phyloP scores from a whole-genome alignment of 2,329 filamentous ascomycete genomes.

The Coniochaeta sp. region DNA sequence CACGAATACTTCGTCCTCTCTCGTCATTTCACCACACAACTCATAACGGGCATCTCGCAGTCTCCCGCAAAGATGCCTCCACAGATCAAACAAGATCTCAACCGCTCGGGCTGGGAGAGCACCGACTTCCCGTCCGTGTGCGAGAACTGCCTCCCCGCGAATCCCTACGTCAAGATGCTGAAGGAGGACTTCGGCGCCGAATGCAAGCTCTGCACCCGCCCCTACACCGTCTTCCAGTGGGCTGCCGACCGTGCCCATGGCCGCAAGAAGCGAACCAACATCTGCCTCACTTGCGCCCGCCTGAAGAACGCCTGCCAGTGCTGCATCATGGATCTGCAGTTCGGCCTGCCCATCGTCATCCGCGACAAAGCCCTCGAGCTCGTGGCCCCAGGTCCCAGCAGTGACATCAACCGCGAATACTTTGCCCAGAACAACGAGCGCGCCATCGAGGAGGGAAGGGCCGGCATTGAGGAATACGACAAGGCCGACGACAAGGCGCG shows the following conservation, averaged over 20 bases:
- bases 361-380: slow-evolving; percentile 96
- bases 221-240: slow-evolving; percentile 95
- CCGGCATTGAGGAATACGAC: slow-evolving; percentile 82
- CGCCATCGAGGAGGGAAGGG: slow-evolving; percentile 86
- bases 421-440: slow-evolving; percentile 97
- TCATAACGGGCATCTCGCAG: background rate
- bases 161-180: slow-evolving; percentile 97
- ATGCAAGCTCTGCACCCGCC: slow-evolving; percentile 84
- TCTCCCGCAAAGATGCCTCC: slow-evolving; percentile 55
- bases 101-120: slow-evolving; percentile 92
- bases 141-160: slow-evolving; percentile 91
- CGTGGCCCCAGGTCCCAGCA: slow-evolving; percentile 88
- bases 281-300: slow-evolving; percentile 92
- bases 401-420: slow-evolving; percentile 91
- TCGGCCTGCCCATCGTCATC: slow-evolving; percentile 89
- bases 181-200: slow-evolving; percentile 93
- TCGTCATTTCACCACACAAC: background rate
- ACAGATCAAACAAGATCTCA: slow-evolving; percentile 93
- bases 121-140: slow-evolving; percentile 84
- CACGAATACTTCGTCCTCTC: background rate
- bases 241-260: slow-evolving; percentile 81
- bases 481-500: slow-evolving; percentile 96
- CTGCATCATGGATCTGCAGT: slow-evolving; percentile 96
- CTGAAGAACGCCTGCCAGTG: slow-evolving; percentile 98
- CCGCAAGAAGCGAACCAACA: slow-evolving; percentile 87